These are phyloP conservation scores for Rhodotorula graminis DNA, from an alignment of 768 basidiomycete species.

Conservation along the genomic window DNA sequence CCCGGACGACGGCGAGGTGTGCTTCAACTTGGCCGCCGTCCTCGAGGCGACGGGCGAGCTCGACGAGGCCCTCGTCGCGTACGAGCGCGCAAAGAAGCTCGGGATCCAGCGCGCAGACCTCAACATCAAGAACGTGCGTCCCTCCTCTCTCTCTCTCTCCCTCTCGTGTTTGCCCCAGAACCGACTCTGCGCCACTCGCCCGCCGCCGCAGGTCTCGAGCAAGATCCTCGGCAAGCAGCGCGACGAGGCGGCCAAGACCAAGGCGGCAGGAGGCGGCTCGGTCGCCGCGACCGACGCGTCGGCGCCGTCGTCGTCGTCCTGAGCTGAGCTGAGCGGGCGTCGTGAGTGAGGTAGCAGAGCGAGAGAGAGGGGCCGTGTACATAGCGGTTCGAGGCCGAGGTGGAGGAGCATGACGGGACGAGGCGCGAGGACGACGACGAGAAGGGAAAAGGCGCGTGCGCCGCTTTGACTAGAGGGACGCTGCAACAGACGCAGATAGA, in stretches of 20 bases:
- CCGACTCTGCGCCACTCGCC: background rate
- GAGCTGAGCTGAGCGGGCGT: no score
- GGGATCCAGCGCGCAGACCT: conserved; percentile 47
- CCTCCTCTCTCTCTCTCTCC: background rate
- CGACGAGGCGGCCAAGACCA: conserved; percentile 22
- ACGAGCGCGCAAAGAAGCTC: conserved; percentile 45
- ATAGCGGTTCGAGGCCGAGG: no score
- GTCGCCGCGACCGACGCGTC: background rate
- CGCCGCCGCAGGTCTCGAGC: conserved; percentile 13
- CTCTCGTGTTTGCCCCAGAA: background rate
- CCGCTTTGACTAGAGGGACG: no score
- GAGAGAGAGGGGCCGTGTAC: no score
- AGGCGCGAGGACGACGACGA: no score
- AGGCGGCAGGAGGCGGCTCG: conserved; percentile 3
- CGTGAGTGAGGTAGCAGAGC: no score
- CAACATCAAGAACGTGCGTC: conserved; percentile 47
- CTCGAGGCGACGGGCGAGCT: conserved; percentile 42
- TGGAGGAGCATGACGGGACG: no score
- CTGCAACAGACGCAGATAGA: no score
- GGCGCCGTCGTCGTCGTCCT: background rate
- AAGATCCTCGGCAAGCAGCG: conserved; percentile 34
- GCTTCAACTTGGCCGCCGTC: conserved; percentile 36
- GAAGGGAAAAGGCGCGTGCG: no score
- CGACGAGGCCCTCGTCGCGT: conserved; percentile 47
- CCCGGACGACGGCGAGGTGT: conserved; percentile 39